These are phyloP conservation scores for Chrysoporthe austroafricana DNA, from an alignment of 2,329 filamentous ascomycete species.

Conservation along the genomic window DNA sequence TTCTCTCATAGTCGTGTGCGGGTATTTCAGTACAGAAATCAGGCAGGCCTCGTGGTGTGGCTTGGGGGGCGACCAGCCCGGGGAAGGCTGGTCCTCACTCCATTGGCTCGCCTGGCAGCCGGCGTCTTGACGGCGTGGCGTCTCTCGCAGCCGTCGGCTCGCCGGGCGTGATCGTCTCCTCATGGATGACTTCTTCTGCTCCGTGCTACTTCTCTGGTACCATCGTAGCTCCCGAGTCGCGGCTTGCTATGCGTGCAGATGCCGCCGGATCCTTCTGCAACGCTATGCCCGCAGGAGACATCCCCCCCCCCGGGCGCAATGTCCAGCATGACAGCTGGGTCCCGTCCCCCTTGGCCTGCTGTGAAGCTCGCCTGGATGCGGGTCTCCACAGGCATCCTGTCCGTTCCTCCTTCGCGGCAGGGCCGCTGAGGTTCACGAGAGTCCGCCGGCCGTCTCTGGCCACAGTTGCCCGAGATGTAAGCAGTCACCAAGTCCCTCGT, in stretches of 20 bases:
- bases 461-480: background rate
- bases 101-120: background rate
- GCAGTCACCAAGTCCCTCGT: background rate
- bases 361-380: background rate
- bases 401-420: background rate
- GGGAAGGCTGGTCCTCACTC: background rate
- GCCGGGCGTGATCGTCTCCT: constrained; percentile 7
- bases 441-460: background rate
- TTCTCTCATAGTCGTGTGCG: background rate
- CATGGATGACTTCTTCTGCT: background rate
- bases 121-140: constrained; percentile 5
- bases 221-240: background rate
- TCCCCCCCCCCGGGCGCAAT: too few species aligned
- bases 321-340: background rate
- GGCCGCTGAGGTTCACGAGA: background rate
- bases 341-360: background rate
- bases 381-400: background rate
- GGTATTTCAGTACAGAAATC: background rate
- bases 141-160: constrained; percentile 5
- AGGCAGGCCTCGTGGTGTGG: background rate
- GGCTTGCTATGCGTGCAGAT: constrained; percentile 5
- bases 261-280: constrained; percentile 20
- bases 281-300: background rate
- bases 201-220: too few species aligned
- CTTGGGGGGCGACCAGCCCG: background rate